Evolutionary conservation across 2,329 filamentous ascomycete genomes (phyloP), one percentile per base, ranked within the genome.

Genomic region (Scedosporium aurantiacum): DNA sequence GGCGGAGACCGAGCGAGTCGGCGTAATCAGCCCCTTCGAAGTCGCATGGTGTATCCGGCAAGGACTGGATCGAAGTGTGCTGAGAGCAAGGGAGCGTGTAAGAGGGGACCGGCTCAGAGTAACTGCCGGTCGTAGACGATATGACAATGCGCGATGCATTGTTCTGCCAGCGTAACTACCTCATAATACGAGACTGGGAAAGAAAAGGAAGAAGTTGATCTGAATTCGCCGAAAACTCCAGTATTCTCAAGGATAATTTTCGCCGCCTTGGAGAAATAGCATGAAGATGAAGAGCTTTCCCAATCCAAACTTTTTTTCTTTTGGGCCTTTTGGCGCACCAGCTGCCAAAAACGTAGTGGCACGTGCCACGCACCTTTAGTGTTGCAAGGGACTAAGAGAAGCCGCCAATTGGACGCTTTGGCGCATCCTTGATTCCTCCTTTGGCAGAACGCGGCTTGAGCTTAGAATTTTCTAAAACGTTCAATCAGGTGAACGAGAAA

Each of bases 101-200:
- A 60, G 32, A 21, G 18, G 55, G 4, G 50, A 23, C 37, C 25
- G 59, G 25, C 32, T 61, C 37, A 61, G 47, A 37, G 14, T 43
- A 10, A 5, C 32, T 4, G 40, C 37, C 21, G 59, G 59, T 16
- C 71, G 73, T 28, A 80, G 70, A 73, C 76, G 78, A 57, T 71
- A 73, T 57, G 75, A 68, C 50, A 76, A 68, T 62, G 73, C 74
- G 56, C 77, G 74, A 67, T 79, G 77, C 78, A 80, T 80, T 56
- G 45, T 65, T 62, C 60, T 12, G 23, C 18, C 12, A 21, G 18
- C 14, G 45, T 28, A 14, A 21, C 25, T 43, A 61, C 59, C 59
- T 61, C 59, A 61, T 61, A 55, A 54, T 43, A 56, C 23, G 59
- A 25, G 12, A 8, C 1, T 18, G 8, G 25, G 6, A 43, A 28